Evolutionary conservation across 2,329 filamentous ascomycete genomes (phyloP), one percentile per base, ranked within the genome.

Genomic region (Monosporascus sp.): DNA sequence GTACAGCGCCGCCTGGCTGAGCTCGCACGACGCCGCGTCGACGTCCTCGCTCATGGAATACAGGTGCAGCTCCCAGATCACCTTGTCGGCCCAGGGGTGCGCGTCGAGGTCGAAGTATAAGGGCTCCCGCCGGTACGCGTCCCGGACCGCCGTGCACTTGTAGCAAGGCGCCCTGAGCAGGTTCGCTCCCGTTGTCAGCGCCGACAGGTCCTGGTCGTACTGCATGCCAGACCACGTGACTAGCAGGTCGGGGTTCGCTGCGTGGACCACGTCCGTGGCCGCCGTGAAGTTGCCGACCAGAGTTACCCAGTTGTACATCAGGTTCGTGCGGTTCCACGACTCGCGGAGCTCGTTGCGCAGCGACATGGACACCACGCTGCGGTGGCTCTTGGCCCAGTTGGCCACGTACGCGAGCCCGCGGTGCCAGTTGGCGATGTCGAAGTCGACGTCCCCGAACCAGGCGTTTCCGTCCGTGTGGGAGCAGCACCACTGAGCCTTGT

Each of bases 361-460:
- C 6, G 69, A 70, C 62, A 72, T 71, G 25, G 68, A 71, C 0
- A 69, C 69, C n/a, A 74, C 59, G 54, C 68, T 71, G 5, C 68
- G 65, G 61, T 75, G 74, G 14, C 60, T 57, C 41, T 68, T 62
- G 9, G 72, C 70, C 71, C 75, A 76, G 18, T 66, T 56, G 53
- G 61, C 74, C 64, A 84, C 81, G 60, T 76, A 81, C 1, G 70
- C 66, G 36, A 81, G 70, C 2, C 80, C 81, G 20, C 81, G 73
- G 41, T 72, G 72, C 82, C 81, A 85, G 24, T 79, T 78, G 1
- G 67, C 64, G 0, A 76, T 71, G 55, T 78, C 65, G 62, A 84
- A 84, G 59, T 77, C 69, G 6, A 73, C 70, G 62, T 84, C 80
- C 44, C 77, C 76, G 62, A 81, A 81, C 78, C 79, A 81, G 44